phyloP scores from a whole-genome alignment of 1,284 basidiomycete genomes.

The Mycosarcoma maydis region DNA sequence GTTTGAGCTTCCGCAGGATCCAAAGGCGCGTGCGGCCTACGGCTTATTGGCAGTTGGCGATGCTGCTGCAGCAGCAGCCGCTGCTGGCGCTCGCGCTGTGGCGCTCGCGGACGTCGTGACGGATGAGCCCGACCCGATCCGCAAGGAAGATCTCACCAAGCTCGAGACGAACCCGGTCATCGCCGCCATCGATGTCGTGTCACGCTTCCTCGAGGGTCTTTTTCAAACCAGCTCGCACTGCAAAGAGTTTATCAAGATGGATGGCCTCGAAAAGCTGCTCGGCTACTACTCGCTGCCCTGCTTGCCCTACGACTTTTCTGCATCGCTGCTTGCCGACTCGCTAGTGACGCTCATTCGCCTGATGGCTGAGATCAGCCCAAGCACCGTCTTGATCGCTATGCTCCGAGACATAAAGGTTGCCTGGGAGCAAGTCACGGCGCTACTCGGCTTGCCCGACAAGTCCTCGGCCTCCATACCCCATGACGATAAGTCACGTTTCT shows the following conservation, averaged over 20 bases:
- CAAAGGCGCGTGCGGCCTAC: conserved; percentile 41
- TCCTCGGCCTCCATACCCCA: conserved; percentile 34
- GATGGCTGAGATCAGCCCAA: conserved; percentile 85
- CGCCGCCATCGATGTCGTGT: conserved; percentile 57
- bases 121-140: conserved; percentile 53
- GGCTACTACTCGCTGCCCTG: conserved; percentile 83
- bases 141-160: conserved; percentile 44
- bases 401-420: conserved; percentile 78
- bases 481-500: conserved; percentile 38
- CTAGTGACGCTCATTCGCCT: conserved; percentile 87
- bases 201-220: conserved; percentile 79
- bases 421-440: conserved; percentile 76
- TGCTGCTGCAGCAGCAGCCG: conserved; percentile 5
- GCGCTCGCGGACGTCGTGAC: conserved; percentile 53
- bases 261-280: conserved; percentile 81
- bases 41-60: conserved; percentile 37
- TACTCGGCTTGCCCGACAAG: conserved; percentile 72
- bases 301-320: conserved; percentile 87
- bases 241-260: conserved; percentile 85
- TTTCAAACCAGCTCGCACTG: conserved; percentile 88
- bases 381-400: conserved; percentile 79
- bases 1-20: conserved; percentile 64
- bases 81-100: conserved; percentile 18
- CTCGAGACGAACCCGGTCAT: conserved; percentile 54
- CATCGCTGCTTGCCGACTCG: conserved; percentile 81